A percentile compares a stretch with the other conserved stretches of the same genome.
These are phyloP conservation scores for Tricholoma terreum DNA, from an alignment of 768 basidiomycete genomes.

Conservation along the genomic window DNA sequence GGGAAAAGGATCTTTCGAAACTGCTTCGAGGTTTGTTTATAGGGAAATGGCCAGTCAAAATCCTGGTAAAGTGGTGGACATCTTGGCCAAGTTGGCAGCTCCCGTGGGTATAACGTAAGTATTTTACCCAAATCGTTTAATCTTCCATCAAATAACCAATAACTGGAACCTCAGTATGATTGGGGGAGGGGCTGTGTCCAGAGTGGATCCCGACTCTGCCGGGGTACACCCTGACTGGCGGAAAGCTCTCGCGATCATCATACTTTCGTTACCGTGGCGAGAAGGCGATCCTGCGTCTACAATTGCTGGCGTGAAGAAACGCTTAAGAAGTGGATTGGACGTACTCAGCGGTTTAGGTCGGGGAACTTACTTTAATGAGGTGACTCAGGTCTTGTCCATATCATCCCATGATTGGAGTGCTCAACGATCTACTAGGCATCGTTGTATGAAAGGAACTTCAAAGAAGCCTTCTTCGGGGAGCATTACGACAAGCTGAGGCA, in stretches of 20 bases:
- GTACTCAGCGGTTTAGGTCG: slow-evolving; percentile 24
- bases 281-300: slow-evolving; percentile 22
- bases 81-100: neutral
- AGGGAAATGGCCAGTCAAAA: neutral
- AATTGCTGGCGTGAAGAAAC: no score
- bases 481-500: slow-evolving; percentile 37
- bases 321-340: no score
- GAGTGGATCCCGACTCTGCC: slow-evolving; percentile 31
- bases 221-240: slow-evolving; percentile 50
- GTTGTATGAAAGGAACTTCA: slow-evolving; percentile 36
- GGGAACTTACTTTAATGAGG: slow-evolving; percentile 49
- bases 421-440: no score
- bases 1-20: neutral
- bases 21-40: neutral
- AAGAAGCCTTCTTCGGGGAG: slow-evolving; percentile 42
- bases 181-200: slow-evolving; percentile 42
- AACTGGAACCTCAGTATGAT: no score
- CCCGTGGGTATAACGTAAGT: no score
- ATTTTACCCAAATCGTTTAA: no score
- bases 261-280: no score
- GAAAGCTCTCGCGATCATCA: slow-evolving; percentile 32
- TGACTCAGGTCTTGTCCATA: neutral
- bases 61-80: neutral
- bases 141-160: no score
- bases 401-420: no score